These are phyloP conservation scores for Pythium biforme DNA, from an alignment of 352 stramenopile species.

Conservation along the genomic window DNA sequence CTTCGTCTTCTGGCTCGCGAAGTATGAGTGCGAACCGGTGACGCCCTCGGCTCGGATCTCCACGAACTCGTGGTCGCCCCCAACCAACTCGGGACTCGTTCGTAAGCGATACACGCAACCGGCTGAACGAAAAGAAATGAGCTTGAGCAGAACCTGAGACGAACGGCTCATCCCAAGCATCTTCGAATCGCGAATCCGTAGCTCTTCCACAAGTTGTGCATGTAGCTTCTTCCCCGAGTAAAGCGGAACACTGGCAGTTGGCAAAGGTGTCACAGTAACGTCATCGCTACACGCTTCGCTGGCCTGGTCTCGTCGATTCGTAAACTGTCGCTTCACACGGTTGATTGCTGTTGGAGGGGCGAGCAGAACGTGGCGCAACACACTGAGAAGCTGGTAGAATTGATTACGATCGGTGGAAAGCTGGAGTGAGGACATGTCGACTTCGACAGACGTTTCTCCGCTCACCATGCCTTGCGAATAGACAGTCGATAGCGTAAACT, in stretches of 20 bases:
- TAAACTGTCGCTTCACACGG: conserved; percentile 27
- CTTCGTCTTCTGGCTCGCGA: conserved; percentile 69
- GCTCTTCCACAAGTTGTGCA: conserved; percentile 62
- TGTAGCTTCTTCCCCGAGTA: conserved; percentile 52
- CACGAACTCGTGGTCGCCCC: conserved; percentile 70
- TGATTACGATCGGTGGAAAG: conserved; percentile 74
- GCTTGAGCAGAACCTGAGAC: conserved; percentile 47
- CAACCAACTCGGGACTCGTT: conserved; percentile 53
- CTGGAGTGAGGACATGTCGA: conserved; percentile 69
- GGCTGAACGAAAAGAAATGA: conserved; percentile 65
- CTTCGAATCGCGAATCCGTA: conserved; percentile 58
- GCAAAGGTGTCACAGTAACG: conserved; percentile 30
- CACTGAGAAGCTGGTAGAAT: conserved; percentile 83
- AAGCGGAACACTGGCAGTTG: conserved; percentile 23
- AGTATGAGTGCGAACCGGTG: conserved; percentile 67
- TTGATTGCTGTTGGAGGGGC: conserved; percentile 49
- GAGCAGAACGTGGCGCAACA: conserved; percentile 70
- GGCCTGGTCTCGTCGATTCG: conserved; percentile 15
- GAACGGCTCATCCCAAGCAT: conserved; percentile 37
- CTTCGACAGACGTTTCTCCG: conserved; percentile 46
- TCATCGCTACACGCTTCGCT: conserved; percentile 34
- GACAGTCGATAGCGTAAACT: conserved; percentile 60
- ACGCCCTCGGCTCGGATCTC: conserved; percentile 63
- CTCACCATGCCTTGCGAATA: conserved; percentile 53
- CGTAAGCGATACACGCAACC: conserved; percentile 58